Evolutionary conservation across 139 green algal genomes (phyloP).

Genomic region (Closterium sp.): DNA sequence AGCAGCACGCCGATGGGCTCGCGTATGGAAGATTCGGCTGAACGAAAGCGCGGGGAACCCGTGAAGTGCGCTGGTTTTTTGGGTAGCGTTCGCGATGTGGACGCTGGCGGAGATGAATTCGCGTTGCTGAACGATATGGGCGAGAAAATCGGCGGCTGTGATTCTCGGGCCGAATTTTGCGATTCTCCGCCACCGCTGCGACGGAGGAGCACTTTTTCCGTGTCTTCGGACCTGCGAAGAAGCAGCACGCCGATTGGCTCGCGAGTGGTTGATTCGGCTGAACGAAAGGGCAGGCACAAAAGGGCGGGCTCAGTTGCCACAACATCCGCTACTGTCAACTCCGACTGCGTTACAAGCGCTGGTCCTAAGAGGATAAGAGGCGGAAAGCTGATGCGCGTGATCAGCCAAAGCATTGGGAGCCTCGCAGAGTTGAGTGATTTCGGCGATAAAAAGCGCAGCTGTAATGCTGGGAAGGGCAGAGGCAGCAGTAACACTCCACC

Average conservation of each 20-base stretch:
- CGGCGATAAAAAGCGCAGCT: too few species aligned
- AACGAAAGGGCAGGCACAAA: not conserved
- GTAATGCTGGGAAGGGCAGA: not conserved
- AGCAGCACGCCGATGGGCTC: too few species aligned
- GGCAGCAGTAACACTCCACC: too few species aligned
- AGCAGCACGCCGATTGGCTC: not conserved
- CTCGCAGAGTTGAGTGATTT: too few species aligned
- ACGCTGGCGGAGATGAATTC: not conserved
- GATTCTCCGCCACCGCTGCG: not conserved
- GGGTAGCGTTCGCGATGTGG: too few species aligned
- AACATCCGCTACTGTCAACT: not conserved
- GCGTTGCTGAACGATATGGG: not conserved
- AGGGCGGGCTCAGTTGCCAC: not conserved
- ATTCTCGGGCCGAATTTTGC: not conserved
- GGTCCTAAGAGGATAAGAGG: too few species aligned
- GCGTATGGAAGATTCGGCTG: too few species aligned
- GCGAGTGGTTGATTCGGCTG: not conserved
- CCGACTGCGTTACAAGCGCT: too few species aligned
- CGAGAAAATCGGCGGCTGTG: not conserved
- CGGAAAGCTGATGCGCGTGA: too few species aligned
- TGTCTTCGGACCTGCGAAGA: not conserved
- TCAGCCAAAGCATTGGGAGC: too few species aligned
- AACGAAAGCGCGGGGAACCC: too few species aligned
- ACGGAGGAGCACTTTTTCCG: not conserved
- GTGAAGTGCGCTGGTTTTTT: too few species aligned